Base-by-base conservation (phyloP, 2,329 filamentous ascomycete genomes). In the Nakataea oryzae region DNA sequence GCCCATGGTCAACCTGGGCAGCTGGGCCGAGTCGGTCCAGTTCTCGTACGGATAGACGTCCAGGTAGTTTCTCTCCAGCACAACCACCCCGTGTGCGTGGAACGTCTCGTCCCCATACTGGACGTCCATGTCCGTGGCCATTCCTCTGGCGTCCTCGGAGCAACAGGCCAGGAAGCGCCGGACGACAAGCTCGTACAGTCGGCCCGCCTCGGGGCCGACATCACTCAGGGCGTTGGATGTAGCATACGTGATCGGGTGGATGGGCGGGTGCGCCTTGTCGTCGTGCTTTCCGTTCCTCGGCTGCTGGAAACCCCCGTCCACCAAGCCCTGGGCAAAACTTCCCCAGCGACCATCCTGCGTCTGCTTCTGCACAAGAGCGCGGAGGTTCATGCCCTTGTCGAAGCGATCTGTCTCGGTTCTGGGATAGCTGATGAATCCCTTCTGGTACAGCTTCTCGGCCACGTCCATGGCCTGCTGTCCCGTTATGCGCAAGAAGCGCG, bases 321-420 rank as follows among this genome's bases (percentile, higher is more conserved):
- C 77, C 12, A 97, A 81, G 24, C 80, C 80, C 71, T 89, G 88
- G 4, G 93, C 92, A 73, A 93, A 96, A 26, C 76, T 72, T 0
- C 92, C 92, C 95, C 93, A 99, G 65, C 81, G 76, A 55, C 78
- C 76, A 70, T 92, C 90, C 63, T 86, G 86, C 1, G 84, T 86
- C 73, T 99, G 95, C 70, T 96, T 97, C 69, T 90, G 85, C 24
- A 97, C 83, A 11, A 99, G 78, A 27, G 81, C 83, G 65, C 84
- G 85, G 26, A 99, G 80, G 71, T 97, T 88, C 78, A 97, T 97
- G 5, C 84, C 93, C 69, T 85, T 86, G 70, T 97, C 93, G 70
- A 97, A 99, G 34, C 93, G 89, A 73, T 99, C 95, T 0, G 95
- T 99, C 74, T 99, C 95, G 0, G 95, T 99, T 74, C 95, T 87